Conservation (phyloP, 306 rosid genomes). For the Gynostemma pentaphyllum region DNA sequence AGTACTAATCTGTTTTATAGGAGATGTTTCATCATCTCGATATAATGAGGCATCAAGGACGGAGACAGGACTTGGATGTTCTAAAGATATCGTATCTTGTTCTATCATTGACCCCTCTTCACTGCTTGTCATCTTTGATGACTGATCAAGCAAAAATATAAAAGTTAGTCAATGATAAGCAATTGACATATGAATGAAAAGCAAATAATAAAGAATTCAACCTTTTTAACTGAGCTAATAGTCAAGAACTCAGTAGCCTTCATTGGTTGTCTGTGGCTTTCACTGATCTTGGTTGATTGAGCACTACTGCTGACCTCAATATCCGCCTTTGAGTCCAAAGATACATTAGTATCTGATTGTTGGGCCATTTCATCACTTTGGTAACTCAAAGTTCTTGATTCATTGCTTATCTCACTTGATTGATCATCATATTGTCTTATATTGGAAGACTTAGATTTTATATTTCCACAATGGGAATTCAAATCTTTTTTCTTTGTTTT, state of each 20-base stretch:
- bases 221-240: conserved; percentile 44
- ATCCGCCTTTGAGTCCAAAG: conserved; percentile 28
- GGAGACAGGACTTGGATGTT: conserved; percentile 76
- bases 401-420: conserved; percentile 55
- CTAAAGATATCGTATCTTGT: conserved; percentile 34
- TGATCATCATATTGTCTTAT: conserved; percentile 43
- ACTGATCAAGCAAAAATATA: conserved; percentile 25
- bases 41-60: conserved; percentile 62
- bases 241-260: conserved; percentile 30
- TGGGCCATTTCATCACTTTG: conserved; percentile 46
- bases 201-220: conserved; percentile 5
- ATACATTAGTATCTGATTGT: conserved; percentile 26
- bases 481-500: conserved; percentile 34
- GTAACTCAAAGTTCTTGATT: conserved; percentile 41
- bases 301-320: conserved; percentile 42
- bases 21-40: conserved; percentile 50
- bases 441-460: conserved; percentile 33
- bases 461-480: conserved; percentile 44
- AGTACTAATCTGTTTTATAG: conserved; percentile 34
- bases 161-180: conserved; percentile 4
- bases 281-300: conserved; percentile 24
- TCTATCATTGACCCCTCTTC: conserved; percentile 40
- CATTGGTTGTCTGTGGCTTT: conserved; percentile 32
- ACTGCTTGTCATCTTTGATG: conserved; percentile 30
- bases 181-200: conserved; percentile 7